phyloP scores from a whole-genome alignment of 352 stramenopile species.

The Phytophthora litchii region DNA sequence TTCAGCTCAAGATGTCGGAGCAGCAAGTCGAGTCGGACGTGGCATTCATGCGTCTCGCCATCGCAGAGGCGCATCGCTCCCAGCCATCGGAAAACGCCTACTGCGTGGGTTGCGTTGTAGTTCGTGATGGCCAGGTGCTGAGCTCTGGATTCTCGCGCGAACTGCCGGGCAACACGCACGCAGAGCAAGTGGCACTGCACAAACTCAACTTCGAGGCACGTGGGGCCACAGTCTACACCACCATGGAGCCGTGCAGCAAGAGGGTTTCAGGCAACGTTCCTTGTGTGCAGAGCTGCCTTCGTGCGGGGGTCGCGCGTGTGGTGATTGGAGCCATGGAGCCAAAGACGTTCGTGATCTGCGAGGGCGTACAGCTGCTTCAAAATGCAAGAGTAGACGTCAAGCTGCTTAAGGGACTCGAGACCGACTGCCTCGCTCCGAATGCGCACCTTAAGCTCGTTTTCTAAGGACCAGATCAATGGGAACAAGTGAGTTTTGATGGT shows the following conservation, averaged over 20 bases:
- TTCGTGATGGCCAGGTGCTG: slow-evolving; percentile 60
- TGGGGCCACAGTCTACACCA: slow-evolving; percentile 85
- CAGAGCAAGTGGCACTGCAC: slow-evolving; percentile 84
- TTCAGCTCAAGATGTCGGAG: neutral
- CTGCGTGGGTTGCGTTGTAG: slow-evolving; percentile 84
- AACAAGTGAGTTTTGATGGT: too few relatives aligned
- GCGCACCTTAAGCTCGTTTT: slow-evolving; percentile 68
- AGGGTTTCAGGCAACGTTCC: slow-evolving; percentile 85
- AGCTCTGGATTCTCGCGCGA: slow-evolving; percentile 85
- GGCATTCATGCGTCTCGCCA: slow-evolving; percentile 77
- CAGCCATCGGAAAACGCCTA: slow-evolving; percentile 74
- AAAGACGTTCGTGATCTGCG: slow-evolving; percentile 87
- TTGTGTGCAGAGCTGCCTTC: slow-evolving; percentile 84
- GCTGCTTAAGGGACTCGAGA: slow-evolving; percentile 72
- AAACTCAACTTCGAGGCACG: slow-evolving; percentile 79
- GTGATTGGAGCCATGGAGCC: slow-evolving; percentile 88
- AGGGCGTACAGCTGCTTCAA: slow-evolving; percentile 75
- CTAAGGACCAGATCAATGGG: slow-evolving; percentile 17
- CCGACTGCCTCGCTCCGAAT: slow-evolving; percentile 80
- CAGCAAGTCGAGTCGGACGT: slow-evolving; percentile 40
- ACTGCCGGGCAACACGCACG: slow-evolving; percentile 88
- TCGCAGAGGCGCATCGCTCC: slow-evolving; percentile 82
- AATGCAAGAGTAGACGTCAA: slow-evolving; percentile 72
- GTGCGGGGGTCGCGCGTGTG: slow-evolving; percentile 65
- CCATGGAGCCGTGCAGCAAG: slow-evolving; percentile 90